Percentiles rank a stretch among this genome's conserved stretches.
Evolutionary conservation across 2,329 filamentous ascomycete species (phyloP).

Genomic region (Aspergillus ochraceoroseus): DNA sequence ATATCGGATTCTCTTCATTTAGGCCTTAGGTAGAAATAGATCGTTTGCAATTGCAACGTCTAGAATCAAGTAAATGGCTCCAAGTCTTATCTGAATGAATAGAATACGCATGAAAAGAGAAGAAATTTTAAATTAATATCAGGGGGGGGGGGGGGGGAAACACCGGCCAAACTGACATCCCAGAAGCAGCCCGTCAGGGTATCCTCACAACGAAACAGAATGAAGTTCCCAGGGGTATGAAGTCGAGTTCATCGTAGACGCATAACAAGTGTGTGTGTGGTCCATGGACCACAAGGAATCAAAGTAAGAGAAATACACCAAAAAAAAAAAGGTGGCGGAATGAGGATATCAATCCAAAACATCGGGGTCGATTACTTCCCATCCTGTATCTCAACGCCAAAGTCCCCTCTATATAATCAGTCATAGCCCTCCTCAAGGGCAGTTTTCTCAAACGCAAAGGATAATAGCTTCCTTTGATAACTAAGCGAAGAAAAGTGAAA

Average conservation of each 20-base stretch:
- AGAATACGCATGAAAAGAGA: no score
- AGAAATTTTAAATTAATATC: no score
- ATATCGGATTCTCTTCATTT: no score
- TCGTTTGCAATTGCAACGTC: no score
- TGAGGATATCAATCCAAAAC: conserved; percentile 3
- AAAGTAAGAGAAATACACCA: conserved; percentile 8
- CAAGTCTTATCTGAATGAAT: no score
- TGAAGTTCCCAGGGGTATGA: conserved; percentile 22
- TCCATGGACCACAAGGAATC: conserved; percentile 8
- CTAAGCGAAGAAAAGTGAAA: neutral
- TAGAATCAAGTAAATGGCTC: no score
- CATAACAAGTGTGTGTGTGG: conserved; percentile 16
- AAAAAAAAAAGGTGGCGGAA: conserved; percentile 7
- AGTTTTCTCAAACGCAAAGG: neutral
- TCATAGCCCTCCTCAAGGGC: conserved; percentile 3
- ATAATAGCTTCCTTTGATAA: neutral
- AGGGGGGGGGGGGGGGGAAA: no score
- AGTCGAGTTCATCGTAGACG: conserved; percentile 21
- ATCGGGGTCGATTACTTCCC: conserved; percentile 8
- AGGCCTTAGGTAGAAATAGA: no score
- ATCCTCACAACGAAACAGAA: conserved; percentile 14
- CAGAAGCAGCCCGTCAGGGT: no score
- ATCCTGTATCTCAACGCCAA: conserved; percentile 28
- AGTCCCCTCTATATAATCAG: conserved; percentile 19
- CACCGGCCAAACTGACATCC: no score